These are phyloP conservation scores for Cercospora zeina DNA, from an alignment of 2,329 filamentous ascomycete genomes.

Conservation along the genomic window DNA sequence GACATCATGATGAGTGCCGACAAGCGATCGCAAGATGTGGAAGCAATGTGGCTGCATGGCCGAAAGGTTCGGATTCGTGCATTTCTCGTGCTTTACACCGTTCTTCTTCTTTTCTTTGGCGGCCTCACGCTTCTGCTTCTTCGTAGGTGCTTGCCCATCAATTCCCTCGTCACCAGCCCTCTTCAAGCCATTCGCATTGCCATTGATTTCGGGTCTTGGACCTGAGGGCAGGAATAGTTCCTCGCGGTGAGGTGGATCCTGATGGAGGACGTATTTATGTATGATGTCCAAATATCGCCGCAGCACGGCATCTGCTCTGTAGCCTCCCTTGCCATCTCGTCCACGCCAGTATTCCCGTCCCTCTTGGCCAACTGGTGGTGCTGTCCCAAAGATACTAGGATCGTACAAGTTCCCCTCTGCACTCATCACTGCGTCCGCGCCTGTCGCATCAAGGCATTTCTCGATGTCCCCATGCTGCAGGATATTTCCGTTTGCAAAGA, in stretches of 20 bases:
- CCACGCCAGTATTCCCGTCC: slow-evolving; percentile 85
- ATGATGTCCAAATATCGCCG: slow-evolving; percentile 89
- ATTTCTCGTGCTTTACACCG: slow-evolving; percentile 48
- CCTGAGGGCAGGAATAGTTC: slow-evolving; percentile 71
- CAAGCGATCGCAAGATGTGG: slow-evolving; percentile 80
- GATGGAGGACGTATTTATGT: slow-evolving; percentile 70
- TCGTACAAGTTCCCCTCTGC: slow-evolving; percentile 94
- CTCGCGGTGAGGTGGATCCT: slow-evolving; percentile 63
- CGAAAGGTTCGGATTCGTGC: slow-evolving; percentile 65
- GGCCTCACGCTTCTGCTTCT: slow-evolving; percentile 53
- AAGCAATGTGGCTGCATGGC: slow-evolving; percentile 92
- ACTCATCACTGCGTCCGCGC: slow-evolving; percentile 91
- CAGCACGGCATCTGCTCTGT: slow-evolving; percentile 82
- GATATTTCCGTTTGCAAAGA: slow-evolving; percentile 97
- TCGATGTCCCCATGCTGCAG: slow-evolving; percentile 76
- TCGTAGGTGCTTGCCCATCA: slow-evolving; percentile 53
- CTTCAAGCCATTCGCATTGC: slow-evolving; percentile 28
- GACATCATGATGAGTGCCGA: slow-evolving; percentile 77
- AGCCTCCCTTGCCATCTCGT: slow-evolving; percentile 75
- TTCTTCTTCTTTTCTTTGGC: slow-evolving; percentile 41
- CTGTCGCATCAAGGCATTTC: slow-evolving; percentile 75
- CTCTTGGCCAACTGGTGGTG: slow-evolving; percentile 64
- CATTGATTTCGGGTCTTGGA: slow-evolving; percentile 40
- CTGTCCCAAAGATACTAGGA: slow-evolving; percentile 76
- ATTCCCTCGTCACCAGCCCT: slow-evolving; percentile 44